These are phyloP conservation scores for Phytopythium helicoides DNA, from an alignment of 352 stramenopile genomes.

Conservation along the genomic window DNA sequence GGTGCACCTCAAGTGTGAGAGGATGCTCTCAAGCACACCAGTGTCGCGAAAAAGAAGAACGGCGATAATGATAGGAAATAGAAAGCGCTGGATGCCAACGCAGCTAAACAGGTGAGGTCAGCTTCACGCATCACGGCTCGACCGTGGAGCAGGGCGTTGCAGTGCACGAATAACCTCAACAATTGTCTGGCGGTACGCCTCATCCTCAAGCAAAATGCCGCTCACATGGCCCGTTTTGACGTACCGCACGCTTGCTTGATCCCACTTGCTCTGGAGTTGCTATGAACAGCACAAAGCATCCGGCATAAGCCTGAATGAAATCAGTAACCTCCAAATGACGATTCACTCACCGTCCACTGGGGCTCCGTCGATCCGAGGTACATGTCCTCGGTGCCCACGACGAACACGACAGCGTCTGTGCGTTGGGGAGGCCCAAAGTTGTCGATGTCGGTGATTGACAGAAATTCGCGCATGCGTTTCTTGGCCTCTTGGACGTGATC, in stretches of 20 bases:
- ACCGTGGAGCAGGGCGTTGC: background rate
- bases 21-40: background rate
- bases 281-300: conserved; percentile 10
- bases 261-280: conserved; percentile 59
- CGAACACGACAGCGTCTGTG: conserved; percentile 70
- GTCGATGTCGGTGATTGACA: conserved; percentile 82
- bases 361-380: conserved; percentile 65
- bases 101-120: too few species aligned
- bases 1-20: background rate
- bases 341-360: conserved; percentile 43
- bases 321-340: background rate
- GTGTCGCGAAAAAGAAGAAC: background rate
- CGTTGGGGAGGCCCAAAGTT: conserved; percentile 68
- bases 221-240: conserved; percentile 76
- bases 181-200: conserved; percentile 70
- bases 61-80: background rate
- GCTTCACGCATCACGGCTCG: too few species aligned
- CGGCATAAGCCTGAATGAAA: background rate
- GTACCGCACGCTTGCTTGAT: conserved; percentile 47
- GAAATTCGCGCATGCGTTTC: conserved; percentile 72
- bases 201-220: conserved; percentile 72
- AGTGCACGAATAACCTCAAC: conserved; percentile 42
- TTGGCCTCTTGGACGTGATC: conserved; percentile 69
- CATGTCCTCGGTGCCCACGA: conserved; percentile 73
- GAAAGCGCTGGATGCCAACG: background rate